Percentiles rank a stretch among this genome's conserved stretches.
Evolutionary conservation across 116 monocot genomes (phyloP).

Genomic region (Papilionanthe hybrid): DNA sequence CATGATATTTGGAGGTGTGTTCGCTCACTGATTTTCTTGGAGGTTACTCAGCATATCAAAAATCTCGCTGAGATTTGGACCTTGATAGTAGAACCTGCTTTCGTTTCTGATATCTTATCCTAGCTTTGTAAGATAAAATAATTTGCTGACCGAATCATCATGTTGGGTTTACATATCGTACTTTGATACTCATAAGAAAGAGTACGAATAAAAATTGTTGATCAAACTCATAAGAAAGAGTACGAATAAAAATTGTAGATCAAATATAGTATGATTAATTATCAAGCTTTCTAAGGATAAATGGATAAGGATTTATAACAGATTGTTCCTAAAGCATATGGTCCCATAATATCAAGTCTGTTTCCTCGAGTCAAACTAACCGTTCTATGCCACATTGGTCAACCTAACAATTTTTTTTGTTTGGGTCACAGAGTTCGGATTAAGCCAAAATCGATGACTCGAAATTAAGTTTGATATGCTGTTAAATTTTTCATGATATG

Average conservation of each 20-base stretch:
- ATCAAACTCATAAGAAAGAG: not conserved
- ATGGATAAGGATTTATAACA: not conserved
- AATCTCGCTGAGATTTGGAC: not conserved
- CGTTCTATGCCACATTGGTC: not conserved
- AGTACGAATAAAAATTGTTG: not conserved
- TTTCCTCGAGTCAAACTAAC: no score
- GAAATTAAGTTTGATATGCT: not conserved
- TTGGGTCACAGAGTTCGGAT: no score
- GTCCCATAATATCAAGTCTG: not conserved
- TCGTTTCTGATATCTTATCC: not conserved
- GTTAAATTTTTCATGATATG: not conserved
- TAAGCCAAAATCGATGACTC: no score
- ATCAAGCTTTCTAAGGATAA: not conserved
- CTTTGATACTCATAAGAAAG: not conserved
- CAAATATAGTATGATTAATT: not conserved
- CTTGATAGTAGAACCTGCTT: not conserved
- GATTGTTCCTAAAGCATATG: not conserved
- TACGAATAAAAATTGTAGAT: not conserved
- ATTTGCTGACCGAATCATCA: not conserved
- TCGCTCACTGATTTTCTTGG: not conserved
- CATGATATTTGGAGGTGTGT: conserved; percentile 98
- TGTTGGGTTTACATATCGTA: not conserved
- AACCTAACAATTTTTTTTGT: not conserved
- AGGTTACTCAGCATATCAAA: not conserved
- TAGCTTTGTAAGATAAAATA: not conserved